Evolutionary conservation across 768 basidiomycete species (phyloP).

Genomic region (Termitomyces sp.): DNA sequence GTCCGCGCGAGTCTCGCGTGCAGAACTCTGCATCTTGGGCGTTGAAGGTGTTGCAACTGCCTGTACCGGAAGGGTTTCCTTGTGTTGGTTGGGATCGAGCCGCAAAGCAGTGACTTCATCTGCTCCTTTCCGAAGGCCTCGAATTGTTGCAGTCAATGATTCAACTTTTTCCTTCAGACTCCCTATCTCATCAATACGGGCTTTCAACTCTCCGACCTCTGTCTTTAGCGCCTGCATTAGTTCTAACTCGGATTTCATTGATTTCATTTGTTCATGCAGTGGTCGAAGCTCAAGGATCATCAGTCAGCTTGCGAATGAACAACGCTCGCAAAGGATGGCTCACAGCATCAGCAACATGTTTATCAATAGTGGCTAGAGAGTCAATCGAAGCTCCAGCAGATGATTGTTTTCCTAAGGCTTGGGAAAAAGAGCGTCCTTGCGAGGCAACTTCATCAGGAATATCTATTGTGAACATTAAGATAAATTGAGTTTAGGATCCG

Average conservation of each 20-base stretch:
- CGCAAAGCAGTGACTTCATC: constrained; percentile 19
- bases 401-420: not conserved
- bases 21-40: constrained; percentile 9
- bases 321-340: not conserved
- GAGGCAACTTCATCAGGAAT: not conserved
- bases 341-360: constrained; percentile 35
- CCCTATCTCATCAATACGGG: constrained; percentile 32
- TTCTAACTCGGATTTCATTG: constrained; percentile 45
- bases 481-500: not conserved
- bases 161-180: constrained; percentile 37
- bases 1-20: not conserved
- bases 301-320: not conserved
- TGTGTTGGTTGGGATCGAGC: constrained; percentile 23
- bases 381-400: constrained; percentile 17
- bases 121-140: constrained; percentile 27
- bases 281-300: constrained; percentile 43
- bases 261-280: constrained; percentile 47
- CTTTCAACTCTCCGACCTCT: constrained; percentile 33
- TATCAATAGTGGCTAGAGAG: constrained; percentile 24
- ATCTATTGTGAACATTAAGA: not conserved
- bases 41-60: constrained; percentile 12
- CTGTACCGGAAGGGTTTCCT: constrained; percentile 9
- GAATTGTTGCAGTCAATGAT: constrained; percentile 29
- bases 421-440: not conserved
- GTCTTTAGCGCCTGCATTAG: constrained; percentile 31